These are phyloP conservation scores for Ustilago xerochloae DNA, from an alignment of 1,284 basidiomycete genomes.

Conservation along the genomic window DNA sequence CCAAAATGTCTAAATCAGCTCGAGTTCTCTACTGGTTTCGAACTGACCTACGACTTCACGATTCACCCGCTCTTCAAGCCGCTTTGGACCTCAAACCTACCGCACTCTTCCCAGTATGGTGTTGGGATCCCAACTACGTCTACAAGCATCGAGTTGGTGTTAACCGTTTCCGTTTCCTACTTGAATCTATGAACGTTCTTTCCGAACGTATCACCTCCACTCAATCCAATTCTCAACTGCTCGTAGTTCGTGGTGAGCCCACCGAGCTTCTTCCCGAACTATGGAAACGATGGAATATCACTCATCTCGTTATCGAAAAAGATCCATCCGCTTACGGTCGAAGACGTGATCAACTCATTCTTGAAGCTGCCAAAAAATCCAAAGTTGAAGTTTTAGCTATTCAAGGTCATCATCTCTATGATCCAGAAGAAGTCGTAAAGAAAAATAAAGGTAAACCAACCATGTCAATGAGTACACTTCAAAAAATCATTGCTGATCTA, in stretches of 20 bases:
- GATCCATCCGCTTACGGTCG: slow-evolving; percentile 52
- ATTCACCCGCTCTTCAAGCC: slow-evolving; percentile 71
- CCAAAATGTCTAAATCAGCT: slow-evolving; percentile 38
- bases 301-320: slow-evolving; percentile 70
- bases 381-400: slow-evolving; percentile 50
- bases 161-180: slow-evolving; percentile 72
- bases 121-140: slow-evolving; percentile 69
- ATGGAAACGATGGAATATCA: slow-evolving; percentile 71
- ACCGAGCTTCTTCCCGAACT: slow-evolving; percentile 70
- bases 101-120: slow-evolving; percentile 70
- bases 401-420: slow-evolving; percentile 55
- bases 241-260: slow-evolving; percentile 72
- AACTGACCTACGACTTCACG: slow-evolving; percentile 72
- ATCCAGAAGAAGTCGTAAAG: slow-evolving; percentile 51
- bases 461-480: slow-evolving; percentile 51
- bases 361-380: slow-evolving; percentile 41
- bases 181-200: slow-evolving; percentile 70
- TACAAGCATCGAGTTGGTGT: slow-evolving; percentile 71
- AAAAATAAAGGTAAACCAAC: slow-evolving; percentile 53
- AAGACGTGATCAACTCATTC: slow-evolving; percentile 37
- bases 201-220: slow-evolving; percentile 69
- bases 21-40: slow-evolving; percentile 72
- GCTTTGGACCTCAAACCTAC: slow-evolving; percentile 70
- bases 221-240: slow-evolving; percentile 70
- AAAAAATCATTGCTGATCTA: slow-evolving; percentile 46